These are phyloP conservation scores for Penicillium manginii DNA, from an alignment of 495 filamentous ascomycete genomes.

Conservation along the genomic window DNA sequence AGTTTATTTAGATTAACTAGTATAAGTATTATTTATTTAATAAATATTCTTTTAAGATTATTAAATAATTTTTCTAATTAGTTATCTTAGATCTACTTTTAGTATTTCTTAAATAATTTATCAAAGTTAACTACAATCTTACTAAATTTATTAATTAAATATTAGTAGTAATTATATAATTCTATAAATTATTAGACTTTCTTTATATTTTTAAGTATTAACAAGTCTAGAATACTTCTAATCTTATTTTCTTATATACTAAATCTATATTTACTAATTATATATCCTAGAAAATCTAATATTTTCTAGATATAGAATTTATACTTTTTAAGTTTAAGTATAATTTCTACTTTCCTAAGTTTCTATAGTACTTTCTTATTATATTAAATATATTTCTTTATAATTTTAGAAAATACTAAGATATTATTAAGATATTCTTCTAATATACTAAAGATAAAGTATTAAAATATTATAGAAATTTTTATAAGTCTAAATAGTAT, in stretches of 20 bases:
- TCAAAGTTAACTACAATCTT: background rate
- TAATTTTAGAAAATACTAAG: constrained; percentile 26
- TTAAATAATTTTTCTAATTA: constrained; percentile 13
- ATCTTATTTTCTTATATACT: constrained; percentile 18
- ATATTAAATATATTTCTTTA: background rate
- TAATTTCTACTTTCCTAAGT: background rate
- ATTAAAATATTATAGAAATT: constrained; percentile 28
- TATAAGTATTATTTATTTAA: background rate
- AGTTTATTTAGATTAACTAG: constrained; percentile 13
- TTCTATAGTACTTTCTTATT: background rate
- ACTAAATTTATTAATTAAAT: constrained; percentile 16
- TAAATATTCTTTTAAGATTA: constrained; percentile 10
- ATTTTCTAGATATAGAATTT: constrained; percentile 13
- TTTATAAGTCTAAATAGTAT: constrained; percentile 22
- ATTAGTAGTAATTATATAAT: constrained; percentile 20
- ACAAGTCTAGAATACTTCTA: constrained; percentile 9
- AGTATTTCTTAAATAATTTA: constrained; percentile 14
- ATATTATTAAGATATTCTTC: constrained; percentile 36
- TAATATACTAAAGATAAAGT: constrained; percentile 35
- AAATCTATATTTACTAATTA: constrained; percentile 12
- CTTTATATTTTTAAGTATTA: constrained; percentile 9
- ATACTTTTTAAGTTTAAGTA: background rate
- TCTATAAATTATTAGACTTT: constrained; percentile 16
- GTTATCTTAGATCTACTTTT: constrained; percentile 10
- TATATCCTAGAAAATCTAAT: constrained; percentile 15